A percentile compares a stretch with the other conserved stretches of the same genome.
Conservation (phyloP, 1,284 basidiomycete genomes). For the Melanopsichium pennsylvanicum region DNA sequence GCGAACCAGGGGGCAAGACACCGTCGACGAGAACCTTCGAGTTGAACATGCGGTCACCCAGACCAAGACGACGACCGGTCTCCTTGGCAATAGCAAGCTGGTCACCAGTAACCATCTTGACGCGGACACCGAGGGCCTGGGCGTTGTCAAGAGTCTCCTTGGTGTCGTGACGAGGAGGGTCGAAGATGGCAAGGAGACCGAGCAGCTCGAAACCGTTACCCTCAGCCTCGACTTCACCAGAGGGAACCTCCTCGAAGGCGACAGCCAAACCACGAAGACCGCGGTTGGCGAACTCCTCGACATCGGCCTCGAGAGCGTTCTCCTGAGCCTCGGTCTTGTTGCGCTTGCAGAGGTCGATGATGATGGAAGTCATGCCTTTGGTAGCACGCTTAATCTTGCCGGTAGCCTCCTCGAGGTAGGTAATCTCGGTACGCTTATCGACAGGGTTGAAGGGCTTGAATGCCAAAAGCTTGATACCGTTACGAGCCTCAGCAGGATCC, state of each 20-base stretch:
- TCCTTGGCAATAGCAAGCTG: constrained; percentile 99
- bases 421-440: constrained; percentile 98
- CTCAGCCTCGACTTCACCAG: constrained; percentile 76
- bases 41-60: constrained; percentile 96
- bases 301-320: constrained; percentile 89
- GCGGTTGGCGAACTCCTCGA: constrained; percentile 91
- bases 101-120: constrained; percentile 99
- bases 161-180: constrained; percentile 96
- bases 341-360: constrained; percentile 83
- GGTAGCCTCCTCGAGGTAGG: constrained; percentile 89
- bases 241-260: constrained; percentile 88
- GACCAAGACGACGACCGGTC: constrained; percentile 94
- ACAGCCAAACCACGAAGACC: constrained; percentile 98
- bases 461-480: constrained; percentile 92
- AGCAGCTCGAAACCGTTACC: constrained; percentile 97
- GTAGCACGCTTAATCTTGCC: constrained; percentile 97
- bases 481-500: constrained; percentile 75
- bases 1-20: constrained; percentile 76
- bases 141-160: constrained; percentile 99
- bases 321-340: constrained; percentile 94
- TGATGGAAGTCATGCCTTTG: constrained; percentile 98
- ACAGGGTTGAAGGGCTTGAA: constrained; percentile 99
- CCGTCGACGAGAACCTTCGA: constrained; percentile 94
- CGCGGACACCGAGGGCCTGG: constrained; percentile 90
- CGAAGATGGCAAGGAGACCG: constrained; percentile 95